These are phyloP conservation scores for Apiospora saccharicola DNA, from an alignment of 2,329 filamentous ascomycete genomes.

Conservation along the genomic window DNA sequence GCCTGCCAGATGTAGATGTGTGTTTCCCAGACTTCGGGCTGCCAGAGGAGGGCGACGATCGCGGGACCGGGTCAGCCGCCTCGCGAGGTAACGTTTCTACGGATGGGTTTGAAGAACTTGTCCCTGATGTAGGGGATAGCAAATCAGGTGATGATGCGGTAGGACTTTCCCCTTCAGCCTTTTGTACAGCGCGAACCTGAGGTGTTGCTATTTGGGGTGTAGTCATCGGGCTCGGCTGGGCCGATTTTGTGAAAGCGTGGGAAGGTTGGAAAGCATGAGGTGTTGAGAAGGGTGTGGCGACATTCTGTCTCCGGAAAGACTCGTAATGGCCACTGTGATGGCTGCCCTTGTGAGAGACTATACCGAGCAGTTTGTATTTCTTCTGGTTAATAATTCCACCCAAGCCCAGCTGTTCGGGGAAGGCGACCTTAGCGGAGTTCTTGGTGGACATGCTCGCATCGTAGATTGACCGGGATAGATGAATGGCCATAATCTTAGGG, in stretches of 20 bases:
- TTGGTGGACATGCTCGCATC: slow-evolving; percentile 83
- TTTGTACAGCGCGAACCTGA: slow-evolving; percentile 46
- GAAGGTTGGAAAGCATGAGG: slow-evolving; percentile 80
- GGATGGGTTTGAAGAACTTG: slow-evolving; percentile 48
- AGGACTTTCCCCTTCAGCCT: slow-evolving; percentile 49
- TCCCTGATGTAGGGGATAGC: slow-evolving; percentile 47
- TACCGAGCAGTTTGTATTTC: slow-evolving; percentile 83
- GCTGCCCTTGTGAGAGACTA: slow-evolving; percentile 94
- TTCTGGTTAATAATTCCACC: slow-evolving; percentile 80
- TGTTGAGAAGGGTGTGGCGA: slow-evolving; percentile 82
- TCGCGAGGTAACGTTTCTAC: slow-evolving; percentile 39
- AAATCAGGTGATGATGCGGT: slow-evolving; percentile 57
- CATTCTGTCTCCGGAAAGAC: slow-evolving; percentile 87
- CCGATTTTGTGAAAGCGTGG: slow-evolving; percentile 73
- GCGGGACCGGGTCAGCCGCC: slow-evolving; percentile 27
- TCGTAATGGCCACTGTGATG: slow-evolving; percentile 98
- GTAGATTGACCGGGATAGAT: slow-evolving; percentile 93
- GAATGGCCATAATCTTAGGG: slow-evolving; percentile 88
- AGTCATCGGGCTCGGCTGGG: slow-evolving; percentile 50
- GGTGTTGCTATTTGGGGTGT: slow-evolving; percentile 52
- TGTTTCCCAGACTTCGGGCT: slow-evolving; percentile 29
- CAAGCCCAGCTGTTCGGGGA: slow-evolving; percentile 85
- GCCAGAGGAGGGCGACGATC: slow-evolving; percentile 32
- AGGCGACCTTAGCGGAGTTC: slow-evolving; percentile 92
- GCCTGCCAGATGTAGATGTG: slow-evolving; percentile 35